phyloP scores from a whole-genome alignment of 495 filamentous ascomycete genomes.

The Achaetomiella virescens region DNA sequence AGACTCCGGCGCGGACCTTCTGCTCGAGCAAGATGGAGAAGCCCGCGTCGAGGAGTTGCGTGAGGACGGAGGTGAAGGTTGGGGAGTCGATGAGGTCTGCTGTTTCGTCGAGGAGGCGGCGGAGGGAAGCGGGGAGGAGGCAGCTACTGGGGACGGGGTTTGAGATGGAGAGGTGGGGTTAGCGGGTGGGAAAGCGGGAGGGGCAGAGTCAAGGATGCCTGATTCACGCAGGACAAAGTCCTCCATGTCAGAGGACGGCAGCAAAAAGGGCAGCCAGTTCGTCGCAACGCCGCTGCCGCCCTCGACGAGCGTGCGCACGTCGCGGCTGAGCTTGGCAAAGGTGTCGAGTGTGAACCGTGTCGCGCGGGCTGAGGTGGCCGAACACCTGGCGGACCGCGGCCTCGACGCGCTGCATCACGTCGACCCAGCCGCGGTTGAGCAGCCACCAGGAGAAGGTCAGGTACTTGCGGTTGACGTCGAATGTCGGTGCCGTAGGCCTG shows the following conservation, averaged over 20 bases:
- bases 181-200: conserved; percentile 49
- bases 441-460: conserved; percentile 98
- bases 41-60: conserved; percentile 76
- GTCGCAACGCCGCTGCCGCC: conserved; percentile 56
- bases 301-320: conserved; percentile 80
- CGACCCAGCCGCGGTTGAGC: conserved; percentile 81
- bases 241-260: conserved; percentile 74
- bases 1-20: conserved; percentile 72
- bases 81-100: conserved; percentile 94
- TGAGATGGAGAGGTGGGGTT: conserved; percentile 48
- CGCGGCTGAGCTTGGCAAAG: conserved; percentile 68
- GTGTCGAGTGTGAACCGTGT: conserved; percentile 73
- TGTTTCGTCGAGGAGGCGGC: conserved; percentile 90
- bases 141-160: conserved; percentile 22
- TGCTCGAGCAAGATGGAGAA: conserved; percentile 76
- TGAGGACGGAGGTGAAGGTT: conserved; percentile 73
- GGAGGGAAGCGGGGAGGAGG: conserved; percentile 53
- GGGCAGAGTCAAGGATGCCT: conserved; percentile 57
- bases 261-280: conserved; percentile 78
- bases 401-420: conserved; percentile 72
- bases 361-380: conserved; percentile 75
- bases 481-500: conserved; percentile 82
- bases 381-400: conserved; percentile 79
- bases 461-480: conserved; percentile 89
- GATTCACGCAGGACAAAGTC: conserved; percentile 76